Base-by-base conservation (phyloP, 1,139 yeast species). In the Pichia sp. region DNA sequence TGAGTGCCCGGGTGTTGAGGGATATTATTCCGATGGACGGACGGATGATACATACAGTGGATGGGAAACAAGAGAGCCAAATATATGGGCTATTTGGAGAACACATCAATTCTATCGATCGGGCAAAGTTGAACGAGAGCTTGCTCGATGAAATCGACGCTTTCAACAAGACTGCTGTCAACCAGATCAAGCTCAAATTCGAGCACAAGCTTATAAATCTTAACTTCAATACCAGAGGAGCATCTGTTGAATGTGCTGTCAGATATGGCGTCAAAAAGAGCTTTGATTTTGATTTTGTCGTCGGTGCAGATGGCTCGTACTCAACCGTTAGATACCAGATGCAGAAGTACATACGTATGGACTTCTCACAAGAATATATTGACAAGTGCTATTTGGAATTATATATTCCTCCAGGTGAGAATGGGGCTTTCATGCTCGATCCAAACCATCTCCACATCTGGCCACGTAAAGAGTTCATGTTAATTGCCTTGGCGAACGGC, bases 261-360 rank as follows among this genome's bases (percentile, higher is more conserved):
- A 42, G 45, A 8, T 31, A 29, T 31, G 50, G 47, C 11, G 46
- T 32, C 2, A 38, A 49, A 15, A 56, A 16, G 1, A 43, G 10
- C 7, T 51, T 40, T 11, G 54, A 60, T 4, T 62, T 58, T 59
- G 90, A 87, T 65, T 79, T 80, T 57, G 73, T 88, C 10, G 73
- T 92, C 51, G 97, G 97, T 5, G 83, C 92, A 29, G 98, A 92
- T 67, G 98, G 98, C 0, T 81, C 95, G 0, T 87, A 82, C 67
- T 88, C 96, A 1, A 82, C 81, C 57, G 82, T 87, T 45, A 78
- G 97, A 56, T 75, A 78, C 52, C 89, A 83, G 62, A 68, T 92
- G 66, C 93, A 86, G 69, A 79, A 83, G 62, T 71, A 74, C 30
- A 78, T 80, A 68, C 75, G 93, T 53, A 83, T 90, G 89, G 81